Evolutionary conservation across 345 rosid species (phyloP).

Genomic region (Salix koriyanagi): DNA sequence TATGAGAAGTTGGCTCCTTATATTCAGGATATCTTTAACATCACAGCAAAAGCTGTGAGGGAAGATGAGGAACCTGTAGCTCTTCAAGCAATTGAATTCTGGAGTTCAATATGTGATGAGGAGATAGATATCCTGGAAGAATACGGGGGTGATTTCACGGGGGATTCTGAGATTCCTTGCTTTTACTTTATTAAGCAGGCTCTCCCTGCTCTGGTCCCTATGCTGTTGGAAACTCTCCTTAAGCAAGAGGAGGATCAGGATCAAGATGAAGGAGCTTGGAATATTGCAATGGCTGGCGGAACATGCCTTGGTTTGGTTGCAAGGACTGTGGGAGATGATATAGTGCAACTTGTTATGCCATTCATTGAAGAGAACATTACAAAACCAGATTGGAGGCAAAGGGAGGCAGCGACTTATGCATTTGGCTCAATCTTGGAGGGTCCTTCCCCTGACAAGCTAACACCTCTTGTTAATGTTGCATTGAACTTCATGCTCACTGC

Average conservation of each 20-base stretch:
- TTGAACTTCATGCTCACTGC: slow-evolving; percentile 63
- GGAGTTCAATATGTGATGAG: slow-evolving; percentile 48
- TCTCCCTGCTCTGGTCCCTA: slow-evolving; percentile 43
- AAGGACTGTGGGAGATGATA: slow-evolving; percentile 43
- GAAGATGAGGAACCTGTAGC: slow-evolving; percentile 46
- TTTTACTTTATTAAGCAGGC: slow-evolving; percentile 47
- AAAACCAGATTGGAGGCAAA: slow-evolving; percentile 48
- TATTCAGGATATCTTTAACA: slow-evolving; percentile 41
- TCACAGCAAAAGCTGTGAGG: slow-evolving; percentile 44
- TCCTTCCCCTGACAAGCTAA: slow-evolving; percentile 43
- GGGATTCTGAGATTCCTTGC: slow-evolving; percentile 43
- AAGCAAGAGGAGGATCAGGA: slow-evolving; percentile 55
- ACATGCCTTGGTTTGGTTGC: slow-evolving; percentile 51
- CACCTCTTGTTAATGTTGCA: slow-evolving; percentile 36
- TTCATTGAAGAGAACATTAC: slow-evolving; percentile 43
- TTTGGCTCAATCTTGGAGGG: slow-evolving; percentile 51
- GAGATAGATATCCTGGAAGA: slow-evolving; percentile 51
- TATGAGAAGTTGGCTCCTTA: slow-evolving; percentile 45
- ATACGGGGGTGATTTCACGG: slow-evolving; percentile 39
- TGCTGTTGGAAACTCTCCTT: slow-evolving; percentile 39
- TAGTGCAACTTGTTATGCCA: slow-evolving; percentile 45
- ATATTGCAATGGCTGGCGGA: slow-evolving; percentile 50
- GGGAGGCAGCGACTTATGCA: slow-evolving; percentile 50
- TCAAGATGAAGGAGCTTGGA: slow-evolving; percentile 49
- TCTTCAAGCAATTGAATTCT: slow-evolving; percentile 46